Evolutionary conservation across 164 flowering plant species (phyloP).

Genomic region (Kalanchoe fedtschenkoi): DNA sequence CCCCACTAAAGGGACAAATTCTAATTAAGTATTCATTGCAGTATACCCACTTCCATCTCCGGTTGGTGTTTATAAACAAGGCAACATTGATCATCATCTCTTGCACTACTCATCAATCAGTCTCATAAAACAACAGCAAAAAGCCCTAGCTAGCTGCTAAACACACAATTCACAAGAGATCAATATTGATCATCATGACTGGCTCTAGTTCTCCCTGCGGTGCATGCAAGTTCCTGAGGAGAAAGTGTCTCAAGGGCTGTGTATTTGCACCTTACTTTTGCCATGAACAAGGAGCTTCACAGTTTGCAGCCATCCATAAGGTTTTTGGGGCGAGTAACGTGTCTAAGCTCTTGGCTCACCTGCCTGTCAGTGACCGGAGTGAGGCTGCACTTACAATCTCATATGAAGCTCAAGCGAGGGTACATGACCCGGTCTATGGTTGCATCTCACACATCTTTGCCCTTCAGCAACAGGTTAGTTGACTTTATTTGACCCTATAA

Average conservation of each 20-base stretch:
- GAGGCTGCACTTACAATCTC: conserved; percentile 6
- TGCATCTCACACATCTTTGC: conserved; percentile 2
- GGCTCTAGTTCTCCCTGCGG: conserved; percentile 1
- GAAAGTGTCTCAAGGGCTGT: conserved; percentile 2
- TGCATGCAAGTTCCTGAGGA: conserved; percentile 4
- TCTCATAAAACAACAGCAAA: background rate
- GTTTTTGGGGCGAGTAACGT: conserved; percentile 3
- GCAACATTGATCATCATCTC: conserved; percentile 1
- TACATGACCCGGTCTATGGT: conserved; percentile 4
- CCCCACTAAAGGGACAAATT: too few species aligned
- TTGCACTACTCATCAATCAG: conserved; percentile 1
- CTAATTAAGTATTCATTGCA: background rate
- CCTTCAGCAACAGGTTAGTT: conserved; percentile 6
- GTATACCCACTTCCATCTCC: conserved; percentile 3
- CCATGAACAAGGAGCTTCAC: conserved; percentile 2
- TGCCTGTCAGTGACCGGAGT: background rate
- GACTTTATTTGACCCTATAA: background rate
- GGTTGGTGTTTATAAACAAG: background rate
- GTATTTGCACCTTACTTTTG: conserved; percentile 1
- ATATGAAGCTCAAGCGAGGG: background rate
- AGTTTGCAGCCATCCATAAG: conserved; percentile 6
- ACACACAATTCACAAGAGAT: background rate
- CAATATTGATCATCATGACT: background rate
- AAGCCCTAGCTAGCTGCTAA: background rate
- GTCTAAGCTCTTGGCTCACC: background rate